Base-by-base conservation (phyloP, 257 asterid species). In the Osmanthus fragrans region DNA sequence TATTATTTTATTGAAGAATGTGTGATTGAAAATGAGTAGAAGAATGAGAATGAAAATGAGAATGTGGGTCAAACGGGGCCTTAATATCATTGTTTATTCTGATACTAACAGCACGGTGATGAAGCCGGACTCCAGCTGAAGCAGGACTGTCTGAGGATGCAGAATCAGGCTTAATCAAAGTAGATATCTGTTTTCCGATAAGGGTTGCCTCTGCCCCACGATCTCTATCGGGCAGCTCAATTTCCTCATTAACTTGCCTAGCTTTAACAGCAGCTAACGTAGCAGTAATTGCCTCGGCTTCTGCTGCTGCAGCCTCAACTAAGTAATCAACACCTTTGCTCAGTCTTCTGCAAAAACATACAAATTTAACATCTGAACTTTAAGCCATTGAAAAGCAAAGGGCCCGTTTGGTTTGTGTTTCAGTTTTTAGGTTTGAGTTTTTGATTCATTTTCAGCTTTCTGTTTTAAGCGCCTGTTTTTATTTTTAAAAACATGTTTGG, bases 221-320 rank as follows among this genome's bases (percentile, higher is more conserved):
- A 75, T 94, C 97, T 81, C 98, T 88, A 77, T 94, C 97, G 8
- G 97, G 97, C 54, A 86, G 82, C 79, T 92, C 97, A 80, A 88
- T 89, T 89, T 90, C 98, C 80, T 97, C 98, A 84, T 91, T 94
- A 70, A 63, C 88, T 82, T 90, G 93, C 56, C 97, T 90, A 81
- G 97, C 98, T 90, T 94, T 94, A 77, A 97, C 98, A 80, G 98
- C 98, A 51, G 93, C 97, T 80, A 94, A 77, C 73, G 98, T 85
- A 45, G 97, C 97, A 85, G 86, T 90, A 68, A 94, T 94, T 51
- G 98, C 98, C 92, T 94, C 98, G 76, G 98, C 98, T 88, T 94
- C 98, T 36, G 98, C 98, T 9, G 97, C 97, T 71, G 98, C 81
- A 25, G 98, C 98, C 87, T 94, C 97, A 85, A 94, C 98, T 81